Evolutionary conservation across 331 rosid genomes (phyloP).

Genomic region (Arachis monticola): DNA sequence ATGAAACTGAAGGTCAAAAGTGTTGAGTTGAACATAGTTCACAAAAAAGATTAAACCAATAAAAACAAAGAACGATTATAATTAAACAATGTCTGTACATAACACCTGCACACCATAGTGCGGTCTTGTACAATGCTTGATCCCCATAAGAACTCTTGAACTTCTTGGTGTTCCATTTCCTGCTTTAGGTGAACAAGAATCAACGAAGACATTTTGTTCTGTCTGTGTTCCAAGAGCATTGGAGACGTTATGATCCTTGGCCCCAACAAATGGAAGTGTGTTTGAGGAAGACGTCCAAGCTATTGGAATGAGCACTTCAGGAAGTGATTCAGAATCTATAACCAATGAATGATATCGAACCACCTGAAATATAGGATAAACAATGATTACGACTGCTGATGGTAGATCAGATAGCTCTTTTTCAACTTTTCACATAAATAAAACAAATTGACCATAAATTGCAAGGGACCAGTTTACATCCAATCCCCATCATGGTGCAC

Average conservation of each 20-base stretch:
- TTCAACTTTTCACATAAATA: conserved; percentile 23
- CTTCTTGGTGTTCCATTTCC: conserved; percentile 43
- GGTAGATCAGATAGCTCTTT: conserved; percentile 27
- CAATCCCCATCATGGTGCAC: conserved; percentile 1
- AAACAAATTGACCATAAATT: not conserved
- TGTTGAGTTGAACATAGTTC: conserved; percentile 37
- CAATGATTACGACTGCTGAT: conserved; percentile 21
- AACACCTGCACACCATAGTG: conserved; percentile 98
- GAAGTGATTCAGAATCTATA: conserved; percentile 85
- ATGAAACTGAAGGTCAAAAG: conserved; percentile 83
- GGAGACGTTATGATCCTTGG: conserved; percentile 46
- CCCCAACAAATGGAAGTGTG: conserved; percentile 62
- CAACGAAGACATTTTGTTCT: conserved; percentile 38
- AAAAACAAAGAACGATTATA: conserved; percentile 30
- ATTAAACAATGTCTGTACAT: conserved; percentile 34
- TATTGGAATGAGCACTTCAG: conserved; percentile 87
- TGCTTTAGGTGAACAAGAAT: conserved; percentile 41
- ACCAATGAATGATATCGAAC: conserved; percentile 97
- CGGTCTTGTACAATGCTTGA: conserved; percentile 88
- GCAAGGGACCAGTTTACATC: not conserved
- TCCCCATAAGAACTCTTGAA: conserved; percentile 79
- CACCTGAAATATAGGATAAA: conserved; percentile 66
- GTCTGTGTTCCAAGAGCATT: conserved; percentile 45
- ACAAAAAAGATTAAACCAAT: conserved; percentile 21
- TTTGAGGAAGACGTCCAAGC: conserved; percentile 84